Evolutionary conservation across 805 yeast species (phyloP).

Genomic region (Spathaspora hagerdaliae): DNA sequence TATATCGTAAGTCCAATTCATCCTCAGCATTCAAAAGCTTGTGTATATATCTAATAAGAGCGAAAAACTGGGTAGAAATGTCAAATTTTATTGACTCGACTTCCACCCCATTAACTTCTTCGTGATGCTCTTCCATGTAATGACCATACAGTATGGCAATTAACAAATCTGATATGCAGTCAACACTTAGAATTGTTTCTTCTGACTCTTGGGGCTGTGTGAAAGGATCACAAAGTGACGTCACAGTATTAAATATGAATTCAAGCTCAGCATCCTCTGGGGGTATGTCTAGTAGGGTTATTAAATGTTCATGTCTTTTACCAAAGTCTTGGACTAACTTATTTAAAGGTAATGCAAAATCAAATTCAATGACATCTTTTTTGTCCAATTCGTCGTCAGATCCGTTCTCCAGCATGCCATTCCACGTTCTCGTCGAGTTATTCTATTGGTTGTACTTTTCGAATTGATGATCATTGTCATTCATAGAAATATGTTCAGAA

Average conservation of each 20-base stretch:
- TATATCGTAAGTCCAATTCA: slow-evolving; percentile 35
- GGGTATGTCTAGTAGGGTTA: slow-evolving; percentile 11
- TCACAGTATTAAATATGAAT: slow-evolving; percentile 15
- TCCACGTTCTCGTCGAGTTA: not conserved
- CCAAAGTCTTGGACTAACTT: slow-evolving; percentile 8
- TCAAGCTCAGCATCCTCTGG: slow-evolving; percentile 11
- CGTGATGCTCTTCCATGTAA: slow-evolving; percentile 9
- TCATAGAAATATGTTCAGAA: too few species aligned
- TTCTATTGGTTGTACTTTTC: too few species aligned
- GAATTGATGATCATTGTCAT: too few species aligned
- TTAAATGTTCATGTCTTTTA: slow-evolving; percentile 12
- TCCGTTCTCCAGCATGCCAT: slow-evolving; percentile 17
- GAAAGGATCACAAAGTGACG: slow-evolving; percentile 51
- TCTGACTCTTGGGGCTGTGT: slow-evolving; percentile 68
- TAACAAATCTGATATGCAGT: slow-evolving; percentile 49
- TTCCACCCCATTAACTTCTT: slow-evolving; percentile 3
- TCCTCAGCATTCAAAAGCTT: slow-evolving; percentile 37
- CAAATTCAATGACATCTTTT: slow-evolving; percentile 11
- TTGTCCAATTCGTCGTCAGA: slow-evolving; percentile 10
- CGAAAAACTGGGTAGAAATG: slow-evolving; percentile 30
- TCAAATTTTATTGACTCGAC: slow-evolving; percentile 27
- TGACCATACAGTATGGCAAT: slow-evolving; percentile 35
- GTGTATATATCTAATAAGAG: slow-evolving; percentile 35
- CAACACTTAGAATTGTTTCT: slow-evolving; percentile 49
- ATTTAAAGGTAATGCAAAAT: slow-evolving; percentile 12